Conservation (phyloP, 805 yeast genomes). For the Wickerhamiella brachini region DNA sequence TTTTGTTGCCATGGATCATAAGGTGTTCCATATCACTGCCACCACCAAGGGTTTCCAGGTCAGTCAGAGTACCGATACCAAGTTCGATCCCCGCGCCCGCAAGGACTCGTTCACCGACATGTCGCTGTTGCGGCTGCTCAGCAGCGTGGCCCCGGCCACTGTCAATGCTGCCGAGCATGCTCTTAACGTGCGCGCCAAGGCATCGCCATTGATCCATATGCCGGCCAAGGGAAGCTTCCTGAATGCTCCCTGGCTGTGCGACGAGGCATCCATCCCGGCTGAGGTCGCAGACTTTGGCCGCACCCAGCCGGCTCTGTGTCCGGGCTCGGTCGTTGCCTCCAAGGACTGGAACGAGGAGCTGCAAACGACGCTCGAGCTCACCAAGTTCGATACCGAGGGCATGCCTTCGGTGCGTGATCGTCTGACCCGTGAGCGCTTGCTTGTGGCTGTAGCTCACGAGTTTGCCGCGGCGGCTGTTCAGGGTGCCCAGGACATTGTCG, state of each 20-base stretch:
- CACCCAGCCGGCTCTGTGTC: conserved; percentile 39
- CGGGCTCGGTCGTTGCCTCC: conserved; percentile 34
- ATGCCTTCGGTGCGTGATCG: conserved; percentile 46
- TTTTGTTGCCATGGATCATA: conserved; percentile 68
- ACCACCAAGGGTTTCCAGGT: conserved; percentile 61
- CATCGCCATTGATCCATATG: conserved; percentile 21
- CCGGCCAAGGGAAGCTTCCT: conserved; percentile 49
- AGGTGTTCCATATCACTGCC: conserved; percentile 64
- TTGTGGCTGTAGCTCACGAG: conserved; percentile 58
- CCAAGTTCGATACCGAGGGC: conserved; percentile 23
- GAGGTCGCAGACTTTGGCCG: conserved; percentile 39
- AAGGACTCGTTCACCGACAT: conserved; percentile 27
- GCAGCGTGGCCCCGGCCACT: conserved; percentile 49
- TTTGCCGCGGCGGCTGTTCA: conserved; percentile 63
- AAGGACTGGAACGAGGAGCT: conserved; percentile 88
- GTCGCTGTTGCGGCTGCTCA: conserved; percentile 47
- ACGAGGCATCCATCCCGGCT: conserved; percentile 14
- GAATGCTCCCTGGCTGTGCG: conserved; percentile 68
- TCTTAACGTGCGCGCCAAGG: conserved; percentile 11
- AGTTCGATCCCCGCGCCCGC: conserved; percentile 53
- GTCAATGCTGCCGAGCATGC: conserved; percentile 55
- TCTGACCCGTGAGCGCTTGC: conserved; percentile 58
- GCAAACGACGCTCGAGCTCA: conserved; percentile 67
- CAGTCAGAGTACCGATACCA: conserved; percentile 49
- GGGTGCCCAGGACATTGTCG: conserved; percentile 65